A percentile compares a stretch with the other conserved stretches of the same genome.
Conservation (phyloP, 1,139 yeast genomes). For the Pichia sp. region DNA sequence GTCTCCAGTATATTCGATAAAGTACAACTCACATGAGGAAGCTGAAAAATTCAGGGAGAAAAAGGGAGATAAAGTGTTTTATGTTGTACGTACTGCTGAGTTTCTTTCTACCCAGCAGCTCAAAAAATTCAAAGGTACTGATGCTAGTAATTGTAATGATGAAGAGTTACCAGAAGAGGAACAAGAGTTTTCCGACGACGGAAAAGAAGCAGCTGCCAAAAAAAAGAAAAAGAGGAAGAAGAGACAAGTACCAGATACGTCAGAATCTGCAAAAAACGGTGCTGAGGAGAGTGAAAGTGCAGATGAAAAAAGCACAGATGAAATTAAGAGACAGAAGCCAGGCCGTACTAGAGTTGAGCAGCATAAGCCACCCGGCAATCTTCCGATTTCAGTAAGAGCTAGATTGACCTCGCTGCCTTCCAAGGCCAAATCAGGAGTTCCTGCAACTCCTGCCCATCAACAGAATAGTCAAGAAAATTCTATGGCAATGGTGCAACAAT, state of each 20-base stretch:
- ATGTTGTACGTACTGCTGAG: slow-evolving; percentile 76
- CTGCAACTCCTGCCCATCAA: neutral
- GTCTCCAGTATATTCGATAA: slow-evolving; percentile 76
- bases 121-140: slow-evolving; percentile 75
- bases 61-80: slow-evolving; percentile 60
- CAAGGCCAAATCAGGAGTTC: neutral
- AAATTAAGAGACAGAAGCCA: slow-evolving; percentile 10
- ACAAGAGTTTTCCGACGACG: slow-evolving; percentile 94
- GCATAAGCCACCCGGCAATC: neutral
- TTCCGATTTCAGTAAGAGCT: slow-evolving; percentile 23
- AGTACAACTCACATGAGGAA: slow-evolving; percentile 55
- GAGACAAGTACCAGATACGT: slow-evolving; percentile 20
- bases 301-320: slow-evolving; percentile 15
- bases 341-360: neutral
- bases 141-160: slow-evolving; percentile 92
- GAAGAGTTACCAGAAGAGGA: slow-evolving; percentile 92
- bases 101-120: slow-evolving; percentile 74
- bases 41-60: slow-evolving; percentile 41
- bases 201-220: slow-evolving; percentile 66
- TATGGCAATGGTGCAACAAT: slow-evolving; percentile 18
- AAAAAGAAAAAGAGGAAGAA: slow-evolving; percentile 52
- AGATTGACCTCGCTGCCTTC: slow-evolving; percentile 28
- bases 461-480: slow-evolving; percentile 9
- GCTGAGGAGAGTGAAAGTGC: slow-evolving; percentile 25
- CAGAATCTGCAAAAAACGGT: neutral